A percentile compares a stretch with the other conserved stretches of the same genome.
Conservation (phyloP, 169 alveolate genomes). For the Plasmodium berghei region DNA sequence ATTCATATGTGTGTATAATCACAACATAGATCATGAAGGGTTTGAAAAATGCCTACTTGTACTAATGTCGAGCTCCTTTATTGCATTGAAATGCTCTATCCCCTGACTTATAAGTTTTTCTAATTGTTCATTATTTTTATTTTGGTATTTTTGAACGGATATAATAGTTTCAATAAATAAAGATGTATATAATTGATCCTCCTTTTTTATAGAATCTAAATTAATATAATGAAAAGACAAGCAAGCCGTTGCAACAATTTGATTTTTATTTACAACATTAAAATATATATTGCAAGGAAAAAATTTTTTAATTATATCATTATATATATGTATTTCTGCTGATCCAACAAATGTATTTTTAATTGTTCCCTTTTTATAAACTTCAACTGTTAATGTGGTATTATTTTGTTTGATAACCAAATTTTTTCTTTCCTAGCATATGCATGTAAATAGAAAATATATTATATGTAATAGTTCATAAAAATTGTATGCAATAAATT, state of each 20-base stretch:
- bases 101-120: slow-evolving; percentile 60
- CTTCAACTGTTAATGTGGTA: slow-evolving; percentile 27
- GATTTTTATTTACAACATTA: slow-evolving; percentile 51
- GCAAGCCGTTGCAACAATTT: slow-evolving; percentile 52
- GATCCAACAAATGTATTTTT: slow-evolving; percentile 65
- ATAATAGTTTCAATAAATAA: slow-evolving; percentile 61
- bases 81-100: slow-evolving; percentile 43
- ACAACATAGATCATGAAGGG: neutral
- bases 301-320: slow-evolving; percentile 46
- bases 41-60: slow-evolving; percentile 21
- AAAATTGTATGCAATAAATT: neutral
- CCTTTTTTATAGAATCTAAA: slow-evolving; percentile 64
- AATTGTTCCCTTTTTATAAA: slow-evolving; percentile 63
- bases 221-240: slow-evolving; percentile 59
- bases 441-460: slow-evolving; percentile 11
- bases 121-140: slow-evolving; percentile 36
- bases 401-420: slow-evolving; percentile 61
- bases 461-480: no score
- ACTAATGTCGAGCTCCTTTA: slow-evolving; percentile 55
- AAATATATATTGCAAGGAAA: slow-evolving; percentile 51
- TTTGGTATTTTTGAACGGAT: slow-evolving; percentile 62
- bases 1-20: neutral
- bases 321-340: slow-evolving; percentile 57
- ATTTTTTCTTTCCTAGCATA: slow-evolving; percentile 66
- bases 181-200: slow-evolving; percentile 62